Percentiles rank a stretch among this genome's conserved stretches.
Evolutionary conservation across 768 basidiomycete species (phyloP).

Genomic region (Naganishia vishniacii): DNA sequence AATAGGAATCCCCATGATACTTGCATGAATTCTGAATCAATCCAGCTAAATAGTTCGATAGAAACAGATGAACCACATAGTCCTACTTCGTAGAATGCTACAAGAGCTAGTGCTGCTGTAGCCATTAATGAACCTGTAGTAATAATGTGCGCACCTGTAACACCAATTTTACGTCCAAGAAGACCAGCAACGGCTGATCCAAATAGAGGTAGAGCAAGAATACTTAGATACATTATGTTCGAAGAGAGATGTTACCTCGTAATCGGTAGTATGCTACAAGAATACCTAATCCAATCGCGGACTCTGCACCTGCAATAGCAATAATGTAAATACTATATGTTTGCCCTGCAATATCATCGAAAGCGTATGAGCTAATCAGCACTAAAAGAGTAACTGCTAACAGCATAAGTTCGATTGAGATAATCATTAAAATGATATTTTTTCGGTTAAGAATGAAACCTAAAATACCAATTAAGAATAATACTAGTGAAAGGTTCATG

Average conservation of each 20-base stretch:
- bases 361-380: constrained; percentile 35
- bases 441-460: constrained; percentile 40
- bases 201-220: constrained; percentile 36
- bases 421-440: constrained; percentile 41
- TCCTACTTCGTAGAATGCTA: constrained; percentile 39
- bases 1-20: constrained; percentile 36
- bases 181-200: constrained; percentile 33
- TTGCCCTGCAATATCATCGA: constrained; percentile 40
- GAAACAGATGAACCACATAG: constrained; percentile 35
- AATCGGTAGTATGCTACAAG: constrained; percentile 38
- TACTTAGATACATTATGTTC: constrained; percentile 36
- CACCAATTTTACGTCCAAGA: constrained; percentile 38
- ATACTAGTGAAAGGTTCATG: constrained; percentile 38
- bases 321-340: constrained; percentile 37
- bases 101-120: constrained; percentile 32
- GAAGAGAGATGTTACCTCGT: constrained; percentile 28
- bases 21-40: constrained; percentile 35
- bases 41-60: constrained; percentile 36
- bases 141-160: constrained; percentile 33
- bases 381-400: constrained; percentile 37
- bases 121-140: constrained; percentile 31
- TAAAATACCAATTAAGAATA: constrained; percentile 39
- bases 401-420: constrained; percentile 38
- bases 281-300: constrained; percentile 37
- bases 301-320: constrained; percentile 38